Conservation (phyloP, 2,329 filamentous ascomycete genomes). For the Clarireedia homoeocarpa region DNA sequence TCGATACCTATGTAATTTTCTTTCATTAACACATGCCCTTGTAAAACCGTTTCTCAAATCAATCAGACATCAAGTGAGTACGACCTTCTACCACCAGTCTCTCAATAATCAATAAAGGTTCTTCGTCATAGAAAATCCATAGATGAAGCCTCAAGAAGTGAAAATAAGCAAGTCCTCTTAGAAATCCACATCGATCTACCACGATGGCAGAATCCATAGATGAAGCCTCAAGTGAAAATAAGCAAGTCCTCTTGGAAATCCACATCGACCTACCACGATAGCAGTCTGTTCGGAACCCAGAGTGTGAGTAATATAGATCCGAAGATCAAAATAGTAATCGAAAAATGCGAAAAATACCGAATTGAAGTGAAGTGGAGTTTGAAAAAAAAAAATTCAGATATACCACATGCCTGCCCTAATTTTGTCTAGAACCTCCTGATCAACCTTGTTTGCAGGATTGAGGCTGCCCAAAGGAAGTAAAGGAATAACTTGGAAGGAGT, state of each 20-base stretch:
- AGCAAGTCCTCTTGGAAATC: constrained; percentile 12
- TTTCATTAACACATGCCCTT: too few relatives aligned
- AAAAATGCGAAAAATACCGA: constrained; percentile 15
- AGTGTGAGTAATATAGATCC: constrained; percentile 12
- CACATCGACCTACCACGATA: background rate
- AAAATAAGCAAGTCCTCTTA: constrained; percentile 14
- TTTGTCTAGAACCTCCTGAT: constrained; percentile 7
- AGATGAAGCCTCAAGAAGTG: constrained; percentile 17
- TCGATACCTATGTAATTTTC: too few relatives aligned
- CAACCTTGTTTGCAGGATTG: constrained; percentile 5
- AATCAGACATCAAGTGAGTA: background rate
- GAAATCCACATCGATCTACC: background rate
- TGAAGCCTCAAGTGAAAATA: constrained; percentile 16
- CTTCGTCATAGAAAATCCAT: background rate
- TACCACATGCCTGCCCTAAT: constrained; percentile 30
- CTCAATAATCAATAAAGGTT: background rate
- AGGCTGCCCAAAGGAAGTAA: constrained; percentile 22
- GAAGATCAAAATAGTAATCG: constrained; percentile 13
- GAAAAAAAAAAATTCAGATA: constrained; percentile 18
- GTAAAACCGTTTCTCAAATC: too few relatives aligned
- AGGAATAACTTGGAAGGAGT: constrained; percentile 16
- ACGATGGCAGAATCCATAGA: background rate
- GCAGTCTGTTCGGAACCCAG: background rate
- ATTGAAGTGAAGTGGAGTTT: background rate
- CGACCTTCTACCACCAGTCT: too few relatives aligned